Base-by-base conservation (phyloP, 345 rosid genomes). In the Sonneratia caseolaris region DNA sequence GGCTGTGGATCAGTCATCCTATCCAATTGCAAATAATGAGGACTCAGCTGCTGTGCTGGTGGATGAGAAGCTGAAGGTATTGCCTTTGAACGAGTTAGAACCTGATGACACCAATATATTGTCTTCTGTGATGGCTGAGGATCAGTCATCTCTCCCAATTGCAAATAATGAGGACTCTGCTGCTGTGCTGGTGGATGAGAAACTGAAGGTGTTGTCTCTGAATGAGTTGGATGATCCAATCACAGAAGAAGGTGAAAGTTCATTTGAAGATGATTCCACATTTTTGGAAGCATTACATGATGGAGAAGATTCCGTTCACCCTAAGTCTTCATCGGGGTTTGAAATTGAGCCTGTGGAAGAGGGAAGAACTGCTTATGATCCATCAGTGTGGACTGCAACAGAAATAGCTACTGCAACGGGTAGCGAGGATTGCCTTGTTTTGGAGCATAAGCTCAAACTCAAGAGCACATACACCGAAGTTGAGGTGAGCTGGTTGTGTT, bases 341-440 rank as follows among this genome's bases (percentile, higher is more conserved):
- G 82, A 73, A 76, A 70, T 83, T 70, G 81, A 81, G 79, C 71
- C 75, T 75, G 70, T 61, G 49, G 65, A 70, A 71, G 56, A 32
- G 47, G 86, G 75, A 70, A 77, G 75, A 78, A 72, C 75, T 75
- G 51, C 51, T 27, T 87, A 90, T 74, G 82, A 85, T 85, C 91
- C 96, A 51, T 82, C 97, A 36, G 69, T 76, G 12, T 95, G 99
- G 99, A 86, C 90, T 61, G 88, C 93, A 18, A 78, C 80, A 84
- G 99, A 90, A 74, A 82, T 90, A 79, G 97, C 86, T 71, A 80
- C 86, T 59, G 99, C 99, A 66, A 84, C 99, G 53, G 99, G 97
- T 38, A 82, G 80, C 68, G 88, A 77, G 70, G 85, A 84, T 75
- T 68, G 78, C 79, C 82, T 76, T 24, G 38, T 48, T 9, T 71